phyloP scores from a whole-genome alignment of 257 asterid genomes.

The Nicotiana attenuata region DNA sequence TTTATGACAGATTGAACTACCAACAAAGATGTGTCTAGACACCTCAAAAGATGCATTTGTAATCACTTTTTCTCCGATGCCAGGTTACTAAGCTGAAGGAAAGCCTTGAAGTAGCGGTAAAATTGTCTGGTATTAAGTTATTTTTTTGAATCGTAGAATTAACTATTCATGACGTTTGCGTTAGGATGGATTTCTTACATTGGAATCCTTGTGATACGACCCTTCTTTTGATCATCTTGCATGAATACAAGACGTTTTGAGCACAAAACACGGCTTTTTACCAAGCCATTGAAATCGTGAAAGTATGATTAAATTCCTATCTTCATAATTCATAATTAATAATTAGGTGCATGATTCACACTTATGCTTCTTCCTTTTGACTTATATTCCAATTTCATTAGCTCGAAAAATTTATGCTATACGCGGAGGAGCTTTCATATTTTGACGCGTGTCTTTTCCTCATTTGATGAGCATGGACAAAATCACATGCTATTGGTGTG shows the following conservation, averaged over 20 bases:
- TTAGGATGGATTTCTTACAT: too few species aligned
- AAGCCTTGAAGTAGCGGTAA: too few species aligned
- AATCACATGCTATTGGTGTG: slow-evolving; percentile 2
- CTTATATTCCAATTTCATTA: not conserved
- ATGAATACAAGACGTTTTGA: too few species aligned
- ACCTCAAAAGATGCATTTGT: not conserved
- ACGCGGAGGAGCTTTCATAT: not conserved
- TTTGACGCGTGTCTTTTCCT: not conserved
- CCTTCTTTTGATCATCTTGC: too few species aligned
- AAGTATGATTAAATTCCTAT: not conserved
- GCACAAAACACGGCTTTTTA: too few species aligned
- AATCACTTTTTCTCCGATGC: too few species aligned
- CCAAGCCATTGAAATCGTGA: not conserved
- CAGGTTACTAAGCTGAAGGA: too few species aligned
- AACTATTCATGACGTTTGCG: too few species aligned
- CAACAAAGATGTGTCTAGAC: not conserved
- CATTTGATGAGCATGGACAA: not conserved
- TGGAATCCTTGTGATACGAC: too few species aligned
- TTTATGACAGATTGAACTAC: not conserved
- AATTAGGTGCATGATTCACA: not conserved
- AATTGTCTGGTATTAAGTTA: too few species aligned
- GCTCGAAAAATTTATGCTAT: not conserved
- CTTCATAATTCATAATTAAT: not conserved
- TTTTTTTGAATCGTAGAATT: too few species aligned
- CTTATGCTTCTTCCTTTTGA: not conserved